phyloP scores from a whole-genome alignment of 2,329 filamentous ascomycete genomes.

The Coniochaeta sp. region DNA sequence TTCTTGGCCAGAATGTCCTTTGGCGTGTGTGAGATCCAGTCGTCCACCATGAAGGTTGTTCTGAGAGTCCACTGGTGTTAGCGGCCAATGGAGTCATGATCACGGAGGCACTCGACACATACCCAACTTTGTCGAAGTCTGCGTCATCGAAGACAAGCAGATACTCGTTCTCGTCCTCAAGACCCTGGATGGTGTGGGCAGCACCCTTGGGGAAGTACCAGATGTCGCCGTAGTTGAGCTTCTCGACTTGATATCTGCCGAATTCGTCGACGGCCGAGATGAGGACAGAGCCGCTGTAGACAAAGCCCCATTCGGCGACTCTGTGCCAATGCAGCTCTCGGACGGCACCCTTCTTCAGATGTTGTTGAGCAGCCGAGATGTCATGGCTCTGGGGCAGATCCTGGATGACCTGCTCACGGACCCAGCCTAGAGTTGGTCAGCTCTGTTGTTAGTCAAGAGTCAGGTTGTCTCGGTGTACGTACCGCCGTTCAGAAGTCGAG shows the following conservation, averaged over 20 bases:
- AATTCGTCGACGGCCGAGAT: conserved; percentile 56
- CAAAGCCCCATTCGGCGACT: conserved; percentile 62
- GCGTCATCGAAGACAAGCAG: conserved; percentile 60
- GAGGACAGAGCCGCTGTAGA: conserved; percentile 49
- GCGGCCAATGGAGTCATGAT: neutral
- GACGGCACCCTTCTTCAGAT: conserved; percentile 58
- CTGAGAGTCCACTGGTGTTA: conserved; percentile 20
- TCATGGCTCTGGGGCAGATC: conserved; percentile 60
- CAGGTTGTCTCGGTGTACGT: neutral
- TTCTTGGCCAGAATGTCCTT: conserved; percentile 58
- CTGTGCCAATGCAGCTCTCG: conserved; percentile 62
- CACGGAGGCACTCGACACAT: conserved; percentile 9
- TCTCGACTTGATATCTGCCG: conserved; percentile 46
- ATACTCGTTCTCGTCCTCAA: conserved; percentile 61
- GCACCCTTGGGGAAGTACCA: conserved; percentile 64
- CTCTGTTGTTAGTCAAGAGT: neutral
- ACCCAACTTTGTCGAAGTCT: conserved; percentile 57
- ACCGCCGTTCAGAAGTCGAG: conserved; percentile 50
- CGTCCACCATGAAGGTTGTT: conserved; percentile 65
- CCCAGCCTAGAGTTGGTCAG: conserved; percentile 39
- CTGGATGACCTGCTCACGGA: conserved; percentile 58
- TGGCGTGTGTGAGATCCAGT: conserved; percentile 63
- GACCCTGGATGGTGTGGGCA: conserved; percentile 56
- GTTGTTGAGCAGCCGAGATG: conserved; percentile 61
- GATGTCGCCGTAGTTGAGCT: conserved; percentile 53